phyloP scores from a whole-genome alignment of 768 basidiomycete genomes.

The Tricholoma bakamatsutake region DNA sequence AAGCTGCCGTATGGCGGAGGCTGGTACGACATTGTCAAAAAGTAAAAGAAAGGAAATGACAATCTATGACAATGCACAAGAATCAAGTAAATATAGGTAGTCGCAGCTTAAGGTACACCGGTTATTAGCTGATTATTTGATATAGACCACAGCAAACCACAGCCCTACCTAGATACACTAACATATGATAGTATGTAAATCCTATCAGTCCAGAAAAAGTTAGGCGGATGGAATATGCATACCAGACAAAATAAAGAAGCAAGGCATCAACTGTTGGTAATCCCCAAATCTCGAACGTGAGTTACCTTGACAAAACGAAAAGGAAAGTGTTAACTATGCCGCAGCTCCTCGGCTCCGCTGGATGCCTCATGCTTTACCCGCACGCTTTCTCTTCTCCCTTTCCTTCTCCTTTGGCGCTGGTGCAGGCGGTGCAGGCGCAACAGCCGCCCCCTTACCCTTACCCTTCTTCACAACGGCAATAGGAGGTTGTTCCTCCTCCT shows the following conservation, averaged over 20 bases:
- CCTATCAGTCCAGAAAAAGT: not conserved
- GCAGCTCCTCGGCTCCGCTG: not conserved
- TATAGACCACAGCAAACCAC: not conserved
- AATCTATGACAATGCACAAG: not conserved
- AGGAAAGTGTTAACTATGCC: not conserved
- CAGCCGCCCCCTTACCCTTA: conserved; percentile 13
- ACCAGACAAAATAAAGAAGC: not conserved
- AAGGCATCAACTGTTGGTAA: not conserved
- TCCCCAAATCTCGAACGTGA: not conserved
- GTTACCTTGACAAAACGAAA: not conserved
- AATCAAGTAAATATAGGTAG: not conserved
- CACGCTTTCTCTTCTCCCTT: conserved; percentile 27
- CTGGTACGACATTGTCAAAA: conserved; percentile 33
- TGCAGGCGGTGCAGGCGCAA: conserved; percentile 7
- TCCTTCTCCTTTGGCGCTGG: conserved; percentile 20
- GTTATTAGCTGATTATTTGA: not conserved
- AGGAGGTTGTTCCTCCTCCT: conserved; percentile 15
- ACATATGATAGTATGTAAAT: not conserved
- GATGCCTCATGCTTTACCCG: not conserved
- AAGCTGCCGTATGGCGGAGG: conserved; percentile 30
- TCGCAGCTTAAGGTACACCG: conserved; percentile 2
- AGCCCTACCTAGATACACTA: not conserved
- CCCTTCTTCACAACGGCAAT: conserved; percentile 25
- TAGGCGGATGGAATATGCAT: not conserved
- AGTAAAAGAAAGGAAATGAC: conserved; percentile 6